These are phyloP conservation scores for Tolypocladium tundrense DNA, from an alignment of 2,329 filamentous ascomycete genomes.

Conservation along the genomic window DNA sequence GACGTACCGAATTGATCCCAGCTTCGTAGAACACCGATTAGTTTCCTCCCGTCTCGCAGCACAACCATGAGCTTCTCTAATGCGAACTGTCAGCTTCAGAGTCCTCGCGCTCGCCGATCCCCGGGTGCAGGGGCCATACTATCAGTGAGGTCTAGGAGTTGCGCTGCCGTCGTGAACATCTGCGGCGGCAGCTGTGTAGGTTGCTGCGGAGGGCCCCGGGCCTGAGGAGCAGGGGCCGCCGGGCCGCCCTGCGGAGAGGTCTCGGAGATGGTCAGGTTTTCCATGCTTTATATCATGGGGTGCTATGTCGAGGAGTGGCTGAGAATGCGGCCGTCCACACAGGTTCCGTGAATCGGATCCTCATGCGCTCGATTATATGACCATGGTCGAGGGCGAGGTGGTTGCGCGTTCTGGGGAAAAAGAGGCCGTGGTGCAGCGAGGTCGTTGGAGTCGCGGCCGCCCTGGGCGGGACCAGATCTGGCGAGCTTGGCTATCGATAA, in stretches of 20 bases:
- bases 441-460: neutral
- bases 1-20: conserved; percentile 90
- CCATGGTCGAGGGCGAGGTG: neutral
- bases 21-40: conserved; percentile 83
- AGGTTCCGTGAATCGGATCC: conserved; percentile 3
- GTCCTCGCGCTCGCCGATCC: neutral
- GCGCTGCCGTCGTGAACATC: conserved; percentile 97
- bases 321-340: neutral
- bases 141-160: conserved; percentile 91
- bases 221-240: conserved; percentile 16
- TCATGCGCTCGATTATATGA: neutral
- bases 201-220: conserved; percentile 28
- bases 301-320: neutral
- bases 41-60: conserved; percentile 84
- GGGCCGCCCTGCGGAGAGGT: conserved; percentile 29
- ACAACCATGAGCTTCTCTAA: conserved; percentile 90
- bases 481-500: neutral
- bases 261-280: conserved; percentile 42
- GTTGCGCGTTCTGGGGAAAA: neutral
- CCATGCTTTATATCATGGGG: conserved; percentile 31
- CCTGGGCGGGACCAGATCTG: neutral
- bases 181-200: conserved; percentile 69
- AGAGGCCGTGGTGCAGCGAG: neutral
- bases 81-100: conserved; percentile 12
- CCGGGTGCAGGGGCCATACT: conserved; percentile 49